Evolutionary conservation across 2,329 filamentous ascomycete species (phyloP), one percentile per base, ranked within the genome.

Genomic region (Clarireedia monteithiana): DNA sequence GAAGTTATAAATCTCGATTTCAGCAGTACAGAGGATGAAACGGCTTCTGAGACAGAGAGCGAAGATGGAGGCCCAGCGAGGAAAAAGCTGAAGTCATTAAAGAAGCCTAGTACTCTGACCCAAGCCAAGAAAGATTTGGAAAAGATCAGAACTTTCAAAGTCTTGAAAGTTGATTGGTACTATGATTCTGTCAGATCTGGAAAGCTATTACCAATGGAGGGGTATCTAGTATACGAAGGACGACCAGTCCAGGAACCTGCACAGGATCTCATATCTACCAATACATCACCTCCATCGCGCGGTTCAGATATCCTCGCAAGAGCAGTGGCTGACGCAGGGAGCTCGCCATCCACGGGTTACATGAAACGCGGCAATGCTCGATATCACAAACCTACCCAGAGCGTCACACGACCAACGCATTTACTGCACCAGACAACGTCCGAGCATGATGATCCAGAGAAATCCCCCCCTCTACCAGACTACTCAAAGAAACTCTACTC

Each of bases 391-490:
- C 24, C 53, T 15, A 50, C 23, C 12, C 55, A 56, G 24, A 27
- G 27, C 42, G 38, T 51, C 56, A 57, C 75, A 74, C 48, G 71
- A 73, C 53, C 66, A 67, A 53, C 66, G 53, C 53, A 64, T 49
- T 71, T 95, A 5, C 67, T 84, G 9, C 83, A 83, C 39, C 77
- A 88, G 66, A 88, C 86, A 0, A 96, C 91, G 0, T 88, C 86
- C 2, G 90, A 95, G 57, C 80, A 91, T 56, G 88, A 95, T 26
- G 75, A 79, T 17, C 70, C 72, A 1, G 65, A 73, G 27, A 57
- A 70, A 58, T 68, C 89, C 1, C 89, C 88, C 0, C 75, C 79
- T 0, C 72, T 89, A 12, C 91, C 91, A 1, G 80, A 81, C 2
- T 95, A 77, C 44, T 70, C 87, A 54, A 77, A 80, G 27, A 74